Evolutionary conservation across 257 asterid genomes (phyloP).

Genomic region (Nyctanthes arbortristis): DNA sequence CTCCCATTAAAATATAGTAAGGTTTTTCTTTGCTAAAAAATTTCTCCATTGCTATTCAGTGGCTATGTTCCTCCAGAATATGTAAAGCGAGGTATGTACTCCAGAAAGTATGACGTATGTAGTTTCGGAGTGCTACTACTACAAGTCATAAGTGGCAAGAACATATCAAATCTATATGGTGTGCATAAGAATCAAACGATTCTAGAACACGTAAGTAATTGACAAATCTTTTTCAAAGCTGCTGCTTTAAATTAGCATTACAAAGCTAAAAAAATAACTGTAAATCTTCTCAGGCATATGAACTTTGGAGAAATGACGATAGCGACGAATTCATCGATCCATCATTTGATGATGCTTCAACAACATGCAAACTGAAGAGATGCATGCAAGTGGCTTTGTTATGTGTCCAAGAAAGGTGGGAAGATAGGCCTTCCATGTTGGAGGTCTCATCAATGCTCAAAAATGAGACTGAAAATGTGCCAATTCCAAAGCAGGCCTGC

Average conservation of each 20-base stretch:
- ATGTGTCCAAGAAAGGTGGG: slow-evolving; percentile 43
- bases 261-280: neutral
- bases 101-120: slow-evolving; percentile 40
- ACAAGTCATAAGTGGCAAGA: slow-evolving; percentile 46
- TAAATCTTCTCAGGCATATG: slow-evolving; percentile 37
- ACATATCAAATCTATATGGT: slow-evolving; percentile 32
- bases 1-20: too few relatives aligned
- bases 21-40: neutral
- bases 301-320: slow-evolving; percentile 28
- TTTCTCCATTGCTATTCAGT: slow-evolving; percentile 22
- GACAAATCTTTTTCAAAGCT: neutral
- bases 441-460: slow-evolving; percentile 41
- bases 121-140: slow-evolving; percentile 45
- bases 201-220: slow-evolving; percentile 34
- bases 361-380: slow-evolving; percentile 25
- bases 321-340: slow-evolving; percentile 33
- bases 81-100: slow-evolving; percentile 39
- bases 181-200: slow-evolving; percentile 28
- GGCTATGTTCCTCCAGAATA: slow-evolving; percentile 50
- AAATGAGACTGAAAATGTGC: slow-evolving; percentile 22
- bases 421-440: slow-evolving; percentile 42
- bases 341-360: slow-evolving; percentile 24
- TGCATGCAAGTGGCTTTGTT: slow-evolving; percentile 40
- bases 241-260: neutral
- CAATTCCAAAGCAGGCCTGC: slow-evolving; percentile 35